Evolutionary conservation across 2,329 filamentous ascomycete genomes (phyloP), one percentile per base, ranked within the genome.

Genomic region (Penicillium sumatraense): DNA sequence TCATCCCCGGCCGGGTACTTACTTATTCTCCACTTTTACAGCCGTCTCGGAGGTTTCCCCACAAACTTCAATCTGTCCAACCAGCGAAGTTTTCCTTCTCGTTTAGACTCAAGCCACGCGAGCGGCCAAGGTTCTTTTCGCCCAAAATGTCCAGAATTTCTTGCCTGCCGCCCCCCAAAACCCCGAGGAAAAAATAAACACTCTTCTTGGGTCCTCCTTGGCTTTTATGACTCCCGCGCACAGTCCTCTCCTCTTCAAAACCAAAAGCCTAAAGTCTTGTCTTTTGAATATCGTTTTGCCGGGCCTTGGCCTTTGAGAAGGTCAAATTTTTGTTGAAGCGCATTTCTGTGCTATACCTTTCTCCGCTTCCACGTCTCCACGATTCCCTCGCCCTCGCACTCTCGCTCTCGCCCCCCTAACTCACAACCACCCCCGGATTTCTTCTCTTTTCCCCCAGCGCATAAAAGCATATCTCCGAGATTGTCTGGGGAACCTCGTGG

Each of bases 311-410:
- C 11, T 14, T 35, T 29, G n/a, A 45, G 27, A 46, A 18, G 38
- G 4, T 16, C 16, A n/a, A n/a, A n/a, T n/a, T n/a, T n/a, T n/a
- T 16, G 27, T 24, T n/a, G 35, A 40, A 27, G 33, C 10, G 3
- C 16, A 49, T 52, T 55, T n/a, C 33, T 48, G 58, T 33, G 56
- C 51, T 64, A 62, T 62, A 59, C 53, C 42, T 56, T 64, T 64
- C 60, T 62, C 60, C 57, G 59, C 53, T 42, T 54, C 46, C 59
- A 52, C 56, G 55, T 58, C 45, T 57, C 47, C 59, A 23, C 51
- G 54, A 40, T 58, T 46, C 20, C 47, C 33, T 51, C 46, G 38
- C 50, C 51, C n/a, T n/a, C n/a, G n/a, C n/a, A n/a, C n/a, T n/a
- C n/a, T n/a, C n/a, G n/a, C n/a, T n/a, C n/a, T n/a, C n/a, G n/a